These are phyloP conservation scores for Pythium guiyangense DNA, from an alignment of 352 stramenopile genomes.

Conservation along the genomic window DNA sequence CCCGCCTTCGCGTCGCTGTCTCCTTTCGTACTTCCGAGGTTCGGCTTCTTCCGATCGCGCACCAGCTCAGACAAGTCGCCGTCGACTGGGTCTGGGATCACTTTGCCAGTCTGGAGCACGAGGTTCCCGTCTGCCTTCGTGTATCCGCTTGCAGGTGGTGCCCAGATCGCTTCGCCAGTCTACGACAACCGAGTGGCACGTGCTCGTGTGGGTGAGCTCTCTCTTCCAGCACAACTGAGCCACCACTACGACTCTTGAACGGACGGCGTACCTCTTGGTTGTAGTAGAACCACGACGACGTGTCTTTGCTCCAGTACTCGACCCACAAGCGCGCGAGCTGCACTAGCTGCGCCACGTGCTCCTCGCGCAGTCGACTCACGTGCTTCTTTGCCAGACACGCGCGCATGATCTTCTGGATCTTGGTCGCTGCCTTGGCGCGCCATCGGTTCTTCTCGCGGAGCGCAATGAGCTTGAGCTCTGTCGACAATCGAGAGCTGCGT, in stretches of 20 bases:
- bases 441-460: slow-evolving; percentile 54
- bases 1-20: neutral
- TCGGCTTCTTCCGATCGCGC: slow-evolving; percentile 17
- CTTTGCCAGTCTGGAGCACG: slow-evolving; percentile 60
- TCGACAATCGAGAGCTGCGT: slow-evolving; percentile 49
- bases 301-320: slow-evolving; percentile 79
- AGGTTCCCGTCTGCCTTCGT: slow-evolving; percentile 61
- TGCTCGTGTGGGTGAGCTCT: neutral
- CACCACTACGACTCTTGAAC: too few species aligned
- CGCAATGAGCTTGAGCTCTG: slow-evolving; percentile 59
- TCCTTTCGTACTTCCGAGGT: slow-evolving; percentile 3
- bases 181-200: slow-evolving; percentile 7
- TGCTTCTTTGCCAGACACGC: slow-evolving; percentile 34
- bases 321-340: slow-evolving; percentile 44
- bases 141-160: slow-evolving; percentile 61
- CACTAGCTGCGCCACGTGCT: slow-evolving; percentile 36
- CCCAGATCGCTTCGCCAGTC: slow-evolving; percentile 69
- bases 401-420: slow-evolving; percentile 59
- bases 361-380: slow-evolving; percentile 27
- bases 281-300: slow-evolving; percentile 76
- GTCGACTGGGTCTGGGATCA: slow-evolving; percentile 53
- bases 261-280: slow-evolving; percentile 40
- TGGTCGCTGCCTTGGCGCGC: slow-evolving; percentile 44
- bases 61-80: slow-evolving; percentile 27
- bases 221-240: neutral